Evolutionary conservation across 768 basidiomycete species (phyloP).

Genomic region (Suillus plorans): DNA sequence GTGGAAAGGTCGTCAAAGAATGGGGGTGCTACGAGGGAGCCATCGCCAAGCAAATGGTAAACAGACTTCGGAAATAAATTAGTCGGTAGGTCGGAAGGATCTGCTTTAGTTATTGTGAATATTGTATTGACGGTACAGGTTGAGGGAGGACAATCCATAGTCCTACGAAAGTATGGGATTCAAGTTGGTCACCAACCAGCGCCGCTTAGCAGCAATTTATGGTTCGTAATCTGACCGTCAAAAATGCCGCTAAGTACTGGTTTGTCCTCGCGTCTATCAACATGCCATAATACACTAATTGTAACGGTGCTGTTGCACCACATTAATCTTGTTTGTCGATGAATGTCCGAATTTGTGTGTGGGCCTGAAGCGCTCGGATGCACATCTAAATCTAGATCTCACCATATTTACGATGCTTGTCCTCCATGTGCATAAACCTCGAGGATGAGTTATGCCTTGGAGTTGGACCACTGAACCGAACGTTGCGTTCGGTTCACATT

Average conservation of each 20-base stretch:
- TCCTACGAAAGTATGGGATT: background rate
- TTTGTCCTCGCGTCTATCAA: no score
- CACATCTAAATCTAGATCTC: background rate
- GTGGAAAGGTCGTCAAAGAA: slow-evolving; percentile 42
- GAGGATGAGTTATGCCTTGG: no score
- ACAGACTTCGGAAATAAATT: slow-evolving; percentile 19
- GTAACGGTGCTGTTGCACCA: no score
- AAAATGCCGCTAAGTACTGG: no score
- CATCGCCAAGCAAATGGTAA: slow-evolving; percentile 50
- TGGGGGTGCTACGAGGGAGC: slow-evolving; percentile 47
- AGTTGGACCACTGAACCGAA: no score
- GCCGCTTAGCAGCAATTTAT: no score
- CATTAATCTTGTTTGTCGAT: background rate
- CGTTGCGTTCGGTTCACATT: background rate
- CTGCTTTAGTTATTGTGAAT: slow-evolving; percentile 45
- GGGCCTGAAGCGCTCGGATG: background rate
- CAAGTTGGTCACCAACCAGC: no score
- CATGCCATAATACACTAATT: no score
- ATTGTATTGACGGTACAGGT: slow-evolving; percentile 33
- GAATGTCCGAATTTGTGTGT: background rate
- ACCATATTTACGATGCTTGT: background rate
- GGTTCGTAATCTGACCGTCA: no score
- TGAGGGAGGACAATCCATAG: background rate
- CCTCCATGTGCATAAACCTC: no score
- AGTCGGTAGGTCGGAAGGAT: slow-evolving; percentile 31